Base-by-base conservation (phyloP, 2,329 filamentous ascomycete genomes). In the Nothomitra cinnamomea region DNA sequence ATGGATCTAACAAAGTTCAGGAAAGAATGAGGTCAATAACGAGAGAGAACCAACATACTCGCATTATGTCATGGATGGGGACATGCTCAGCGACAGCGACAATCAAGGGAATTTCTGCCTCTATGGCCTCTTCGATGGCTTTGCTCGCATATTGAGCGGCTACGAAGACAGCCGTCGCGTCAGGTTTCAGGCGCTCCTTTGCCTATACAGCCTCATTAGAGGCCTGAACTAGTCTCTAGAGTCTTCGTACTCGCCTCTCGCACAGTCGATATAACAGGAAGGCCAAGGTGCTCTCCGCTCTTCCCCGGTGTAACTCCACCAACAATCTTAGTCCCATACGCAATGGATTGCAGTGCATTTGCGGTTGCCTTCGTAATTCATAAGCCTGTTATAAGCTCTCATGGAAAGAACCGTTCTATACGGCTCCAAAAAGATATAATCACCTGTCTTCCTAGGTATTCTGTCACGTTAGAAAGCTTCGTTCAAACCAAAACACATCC, bases 31-130 rank as follows among this genome's bases (percentile, higher is more conserved):
- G 28, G 4, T 47, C 10, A 49, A 17, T n/a, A 38, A 12, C 21
- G 38, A 12, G 15, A 22, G 51, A 15, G 7, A 51, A 59, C 72
- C 57, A 66, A 32, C 28, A 32, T 32, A 83, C 82, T 59, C 83
- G 76, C 58, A 89, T 72, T 63, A 89, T 82, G 61, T 89, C 84
- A 63, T 88, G 83, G 17, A 87, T 68, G 0, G 85, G 85, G 35
- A 89, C 82, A 63, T 88, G 83, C 63, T 90, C 85, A 4, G 85
- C 84, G 5, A 90, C 85, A 4, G 83, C 82, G 5, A 88, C 83
- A 21, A 89, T 79, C 1, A 89, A 72, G 0, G 84, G 83, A 0
- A 89, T 80, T 61, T 89, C 83, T 0, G 84, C 84, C 64, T 82
- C 83, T 52, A 88, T 85, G 1, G 85, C 85, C 64, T 89, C 84